phyloP scores from a whole-genome alignment of 768 basidiomycete genomes.

The Gloeopeniophorella convolvens region DNA sequence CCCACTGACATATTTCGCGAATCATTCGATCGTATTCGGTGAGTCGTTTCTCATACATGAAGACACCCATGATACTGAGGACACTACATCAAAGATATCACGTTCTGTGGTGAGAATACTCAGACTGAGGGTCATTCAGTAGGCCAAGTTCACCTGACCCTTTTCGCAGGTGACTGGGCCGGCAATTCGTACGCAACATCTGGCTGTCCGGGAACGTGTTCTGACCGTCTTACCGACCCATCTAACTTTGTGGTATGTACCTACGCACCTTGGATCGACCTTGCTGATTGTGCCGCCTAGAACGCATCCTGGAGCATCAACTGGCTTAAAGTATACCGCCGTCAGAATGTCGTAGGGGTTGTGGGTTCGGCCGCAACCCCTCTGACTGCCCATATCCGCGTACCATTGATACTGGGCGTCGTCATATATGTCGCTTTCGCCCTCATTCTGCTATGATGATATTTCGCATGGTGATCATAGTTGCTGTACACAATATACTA shows the following conservation, averaged over 20 bases:
- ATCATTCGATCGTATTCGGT: constrained; percentile 77
- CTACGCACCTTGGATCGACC: neutral
- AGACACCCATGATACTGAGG: neutral
- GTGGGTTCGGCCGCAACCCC: constrained; percentile 9
- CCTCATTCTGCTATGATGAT: constrained; percentile 8
- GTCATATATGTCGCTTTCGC: neutral
- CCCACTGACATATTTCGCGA: constrained; percentile 49
- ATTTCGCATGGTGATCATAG: constrained; percentile 7
- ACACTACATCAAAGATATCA: constrained; percentile 50
- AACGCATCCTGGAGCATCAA: constrained; percentile 82
- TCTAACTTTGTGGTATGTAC: constrained; percentile 59
- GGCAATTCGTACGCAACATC: constrained; percentile 73
- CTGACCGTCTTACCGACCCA: constrained; percentile 56
- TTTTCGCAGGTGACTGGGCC: constrained; percentile 66
- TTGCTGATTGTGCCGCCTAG: constrained; percentile 29
- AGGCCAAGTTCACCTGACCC: constrained; percentile 1
- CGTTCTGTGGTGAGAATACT: constrained; percentile 59
- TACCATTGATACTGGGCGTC: neutral
- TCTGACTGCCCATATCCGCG: neutral
- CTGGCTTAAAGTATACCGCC: constrained; percentile 60
- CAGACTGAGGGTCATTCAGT: neutral
- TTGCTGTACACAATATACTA: neutral
- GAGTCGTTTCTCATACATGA: constrained; percentile 24
- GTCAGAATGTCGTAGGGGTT: constrained; percentile 9
- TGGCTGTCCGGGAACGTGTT: constrained; percentile 70